A percentile compares a stretch with the other conserved stretches of the same genome.
These are phyloP conservation scores for Saccharata proteae DNA, from an alignment of 2,329 filamentous ascomycete genomes.

Conservation along the genomic window DNA sequence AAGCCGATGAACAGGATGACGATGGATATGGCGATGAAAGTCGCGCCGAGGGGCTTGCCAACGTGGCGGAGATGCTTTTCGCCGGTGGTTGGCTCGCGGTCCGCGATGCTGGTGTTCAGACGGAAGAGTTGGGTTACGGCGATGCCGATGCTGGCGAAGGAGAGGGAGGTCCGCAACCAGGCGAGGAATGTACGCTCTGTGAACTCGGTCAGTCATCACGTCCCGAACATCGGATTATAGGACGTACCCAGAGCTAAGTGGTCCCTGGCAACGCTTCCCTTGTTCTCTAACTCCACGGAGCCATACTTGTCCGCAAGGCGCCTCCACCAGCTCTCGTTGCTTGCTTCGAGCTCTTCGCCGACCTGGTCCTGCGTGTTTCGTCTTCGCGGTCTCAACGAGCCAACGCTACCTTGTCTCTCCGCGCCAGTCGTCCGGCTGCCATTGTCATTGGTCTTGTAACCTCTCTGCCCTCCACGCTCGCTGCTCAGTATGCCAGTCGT, in stretches of 20 bases:
- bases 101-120: constrained; percentile 53
- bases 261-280: constrained; percentile 71
- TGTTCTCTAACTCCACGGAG: constrained; percentile 69
- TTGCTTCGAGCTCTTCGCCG: constrained; percentile 15
- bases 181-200: constrained; percentile 74
- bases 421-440: constrained; percentile 1
- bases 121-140: constrained; percentile 77
- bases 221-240: background rate
- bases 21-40: constrained; percentile 66
- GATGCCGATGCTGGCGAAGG: constrained; percentile 72
- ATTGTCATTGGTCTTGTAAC: background rate
- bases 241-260: constrained; percentile 63
- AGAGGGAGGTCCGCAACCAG: constrained; percentile 71
- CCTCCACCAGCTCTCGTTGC: constrained; percentile 41
- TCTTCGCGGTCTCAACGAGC: background rate
- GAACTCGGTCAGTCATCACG: constrained; percentile 7
- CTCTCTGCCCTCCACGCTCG: constrained; percentile 1
- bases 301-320: constrained; percentile 46
- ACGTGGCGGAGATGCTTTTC: constrained; percentile 42
- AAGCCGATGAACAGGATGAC: constrained; percentile 65
- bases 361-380: background rate
- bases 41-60: constrained; percentile 62
- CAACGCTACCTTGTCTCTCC: background rate
- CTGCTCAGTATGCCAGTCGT: constrained; percentile 6
- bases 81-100: constrained; percentile 1